Evolutionary conservation across 2,329 filamentous ascomycete species (phyloP).

Genomic region (Teratosphaeria nubilosa): DNA sequence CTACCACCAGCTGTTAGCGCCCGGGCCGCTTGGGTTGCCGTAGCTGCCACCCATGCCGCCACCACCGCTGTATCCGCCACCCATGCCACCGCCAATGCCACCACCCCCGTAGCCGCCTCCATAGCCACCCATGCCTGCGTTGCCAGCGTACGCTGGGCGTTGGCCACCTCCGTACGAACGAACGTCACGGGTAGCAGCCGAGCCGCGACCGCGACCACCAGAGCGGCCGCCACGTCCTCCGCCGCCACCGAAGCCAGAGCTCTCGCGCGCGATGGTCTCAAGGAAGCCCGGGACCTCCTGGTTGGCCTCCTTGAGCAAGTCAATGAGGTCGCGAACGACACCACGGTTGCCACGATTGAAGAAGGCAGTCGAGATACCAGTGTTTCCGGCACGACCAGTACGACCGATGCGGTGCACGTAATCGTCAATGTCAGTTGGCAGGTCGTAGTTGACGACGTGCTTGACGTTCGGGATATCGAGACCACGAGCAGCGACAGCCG

Average conservation of each 20-base stretch:
- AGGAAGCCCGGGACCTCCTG: slow-evolving; percentile 91
- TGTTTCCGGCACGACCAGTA: slow-evolving; percentile 99
- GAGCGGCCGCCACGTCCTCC: slow-evolving; percentile 52
- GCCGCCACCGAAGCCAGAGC: slow-evolving; percentile 67
- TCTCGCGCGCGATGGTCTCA: slow-evolving; percentile 94
- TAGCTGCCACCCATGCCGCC: slow-evolving; percentile 51
- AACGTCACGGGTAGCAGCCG: slow-evolving; percentile 71
- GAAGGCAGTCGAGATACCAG: slow-evolving; percentile 94
- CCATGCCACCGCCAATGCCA: slow-evolving; percentile 28
- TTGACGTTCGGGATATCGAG: slow-evolving; percentile 87
- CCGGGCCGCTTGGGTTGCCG: slow-evolving; percentile 58
- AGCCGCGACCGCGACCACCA: slow-evolving; percentile 61
- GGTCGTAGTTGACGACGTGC: slow-evolving; percentile 97
- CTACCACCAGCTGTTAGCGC: slow-evolving; percentile 53
- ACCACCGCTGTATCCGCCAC: slow-evolving; percentile 34
- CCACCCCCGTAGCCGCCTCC: slow-evolving; percentile 36
- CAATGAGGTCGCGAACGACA: slow-evolving; percentile 89
- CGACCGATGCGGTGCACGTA: slow-evolving; percentile 99
- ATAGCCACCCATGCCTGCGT: slow-evolving; percentile 37
- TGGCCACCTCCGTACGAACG: slow-evolving; percentile 46
- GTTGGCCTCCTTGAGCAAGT: slow-evolving; percentile 98
- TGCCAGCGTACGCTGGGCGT: slow-evolving; percentile 52
- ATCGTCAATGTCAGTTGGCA: slow-evolving; percentile 97
- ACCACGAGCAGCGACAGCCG: slow-evolving; percentile 76
- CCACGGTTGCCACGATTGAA: slow-evolving; percentile 99